phyloP scores from a whole-genome alignment of 202 grass and related monocot genomes.

The Bolboschoenoplectus hybrid region DNA sequence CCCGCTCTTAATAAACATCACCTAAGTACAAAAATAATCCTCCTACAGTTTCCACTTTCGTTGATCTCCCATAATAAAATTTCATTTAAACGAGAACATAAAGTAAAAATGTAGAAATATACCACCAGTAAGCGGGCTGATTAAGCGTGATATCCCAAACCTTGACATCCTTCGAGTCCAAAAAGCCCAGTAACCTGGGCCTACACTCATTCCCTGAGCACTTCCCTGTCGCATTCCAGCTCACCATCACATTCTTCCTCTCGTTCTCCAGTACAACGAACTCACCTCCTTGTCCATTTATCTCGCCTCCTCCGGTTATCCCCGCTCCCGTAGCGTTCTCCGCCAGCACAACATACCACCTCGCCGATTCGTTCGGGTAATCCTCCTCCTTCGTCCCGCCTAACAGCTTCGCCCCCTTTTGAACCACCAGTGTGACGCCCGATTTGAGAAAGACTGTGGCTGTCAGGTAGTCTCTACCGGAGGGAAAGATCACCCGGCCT shows the following conservation, averaged over 20 bases:
- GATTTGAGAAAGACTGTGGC: slow-evolving; percentile 77
- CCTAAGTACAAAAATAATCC: not conserved
- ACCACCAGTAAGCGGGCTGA: slow-evolving; percentile 88
- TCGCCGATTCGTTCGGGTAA: slow-evolving; percentile 62
- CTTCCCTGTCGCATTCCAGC: slow-evolving; percentile 80
- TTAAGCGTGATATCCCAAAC: slow-evolving; percentile 75
- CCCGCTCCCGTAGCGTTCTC: slow-evolving; percentile 74
- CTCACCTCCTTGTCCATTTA: slow-evolving; percentile 80
- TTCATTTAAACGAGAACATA: not conserved
- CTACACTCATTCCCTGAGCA: slow-evolving; percentile 80
- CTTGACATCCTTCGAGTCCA: slow-evolving; percentile 68
- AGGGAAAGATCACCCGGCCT: slow-evolving; percentile 63
- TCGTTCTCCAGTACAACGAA: slow-evolving; percentile 65
- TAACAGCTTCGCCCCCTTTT: slow-evolving; percentile 67
- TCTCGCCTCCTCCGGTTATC: slow-evolving; percentile 79
- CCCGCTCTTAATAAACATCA: not conserved
- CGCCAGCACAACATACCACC: slow-evolving; percentile 90
- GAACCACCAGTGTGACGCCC: slow-evolving; percentile 65
- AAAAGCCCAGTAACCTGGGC: slow-evolving; percentile 81
- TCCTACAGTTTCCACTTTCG: too few species aligned
- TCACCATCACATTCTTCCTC: slow-evolving; percentile 94
- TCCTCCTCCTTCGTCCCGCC: slow-evolving; percentile 72
- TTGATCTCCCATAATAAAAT: not conserved
- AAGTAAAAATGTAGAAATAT: not conserved
- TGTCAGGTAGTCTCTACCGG: slow-evolving; percentile 77